phyloP scores from a whole-genome alignment of 306 rosid genomes.

The Hippophae rhamnoides region DNA sequence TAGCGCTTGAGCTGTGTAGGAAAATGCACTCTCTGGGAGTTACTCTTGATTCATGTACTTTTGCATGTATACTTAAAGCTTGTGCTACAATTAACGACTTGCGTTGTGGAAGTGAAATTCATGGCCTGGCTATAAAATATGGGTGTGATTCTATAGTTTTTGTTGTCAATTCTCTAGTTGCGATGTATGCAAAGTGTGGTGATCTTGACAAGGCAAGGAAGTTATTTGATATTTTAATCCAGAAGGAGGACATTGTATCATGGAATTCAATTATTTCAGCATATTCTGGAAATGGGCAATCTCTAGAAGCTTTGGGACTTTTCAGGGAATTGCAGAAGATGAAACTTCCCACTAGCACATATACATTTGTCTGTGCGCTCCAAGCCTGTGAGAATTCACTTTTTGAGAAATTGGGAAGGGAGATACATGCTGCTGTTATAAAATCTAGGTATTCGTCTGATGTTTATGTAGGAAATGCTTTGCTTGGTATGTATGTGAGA shows the following conservation, averaged over 20 bases:
- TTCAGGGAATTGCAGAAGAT: constrained; percentile 44
- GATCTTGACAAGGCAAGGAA: constrained; percentile 39
- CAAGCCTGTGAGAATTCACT: constrained; percentile 52
- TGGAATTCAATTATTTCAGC: constrained; percentile 72
- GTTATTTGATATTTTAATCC: constrained; percentile 35
- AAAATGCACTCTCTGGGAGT: constrained; percentile 43
- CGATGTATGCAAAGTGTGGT: constrained; percentile 59
- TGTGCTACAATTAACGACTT: constrained; percentile 28
- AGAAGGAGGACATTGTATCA: constrained; percentile 45
- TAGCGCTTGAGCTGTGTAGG: constrained; percentile 39
- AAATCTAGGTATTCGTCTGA: constrained; percentile 35
- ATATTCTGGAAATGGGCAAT: constrained; percentile 35
- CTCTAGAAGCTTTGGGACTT: constrained; percentile 36
- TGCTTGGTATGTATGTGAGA: constrained; percentile 59
- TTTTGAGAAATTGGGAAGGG: constrained; percentile 41
- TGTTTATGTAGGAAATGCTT: constrained; percentile 52
- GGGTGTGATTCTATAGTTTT: constrained; percentile 39
- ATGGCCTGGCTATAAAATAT: constrained; percentile 53
- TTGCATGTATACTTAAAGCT: constrained; percentile 48
- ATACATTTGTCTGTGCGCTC: constrained; percentile 58
- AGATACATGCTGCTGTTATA: constrained; percentile 46
- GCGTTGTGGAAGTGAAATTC: constrained; percentile 41
- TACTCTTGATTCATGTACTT: constrained; percentile 44
- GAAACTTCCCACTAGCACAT: constrained; percentile 32
- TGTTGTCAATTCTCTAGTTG: constrained; percentile 52